Conservation (phyloP, 495 filamentous ascomycete species). For the Pseudevernia furfuracea region DNA sequence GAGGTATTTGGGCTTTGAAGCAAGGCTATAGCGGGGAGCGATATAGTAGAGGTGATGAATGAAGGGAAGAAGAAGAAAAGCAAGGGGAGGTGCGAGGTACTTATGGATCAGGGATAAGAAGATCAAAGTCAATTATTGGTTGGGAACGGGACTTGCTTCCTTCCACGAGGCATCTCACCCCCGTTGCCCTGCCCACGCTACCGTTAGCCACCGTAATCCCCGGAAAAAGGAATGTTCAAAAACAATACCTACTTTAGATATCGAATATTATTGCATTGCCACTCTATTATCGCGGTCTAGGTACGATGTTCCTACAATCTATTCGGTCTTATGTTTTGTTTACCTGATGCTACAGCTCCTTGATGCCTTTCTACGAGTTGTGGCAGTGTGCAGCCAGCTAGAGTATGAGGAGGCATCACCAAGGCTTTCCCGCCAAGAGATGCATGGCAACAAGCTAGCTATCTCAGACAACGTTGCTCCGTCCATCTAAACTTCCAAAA, state of each 20-base stretch:
- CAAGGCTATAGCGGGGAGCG: neutral
- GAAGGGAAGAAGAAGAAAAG: neutral
- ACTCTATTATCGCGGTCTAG: neutral
- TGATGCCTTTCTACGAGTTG: neutral
- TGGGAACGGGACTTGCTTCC: neutral
- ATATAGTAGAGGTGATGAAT: neutral
- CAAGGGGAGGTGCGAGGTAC: constrained; percentile 11
- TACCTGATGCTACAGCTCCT: neutral
- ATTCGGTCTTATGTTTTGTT: neutral
- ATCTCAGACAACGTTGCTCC: too few species aligned
- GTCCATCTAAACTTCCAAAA: too few species aligned
- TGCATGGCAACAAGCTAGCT: constrained; percentile 19
- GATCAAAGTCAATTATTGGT: constrained; percentile 11
- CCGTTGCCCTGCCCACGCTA: constrained; percentile 1
- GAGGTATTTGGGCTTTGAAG: neutral
- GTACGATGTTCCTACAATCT: neutral
- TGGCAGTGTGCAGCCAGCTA: neutral
- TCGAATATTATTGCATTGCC: too few species aligned
- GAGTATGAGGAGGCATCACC: neutral
- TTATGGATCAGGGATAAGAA: constrained; percentile 2
- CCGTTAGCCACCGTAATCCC: neutral
- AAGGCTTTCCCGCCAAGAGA: neutral
- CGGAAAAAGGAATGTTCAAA: neutral
- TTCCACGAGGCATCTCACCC: neutral
- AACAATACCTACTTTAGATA: too few species aligned